Evolutionary conservation across 2,329 filamentous ascomycete genomes (phyloP), one percentile per base, ranked within the genome.

Genomic region (Alternaria dauci): DNA sequence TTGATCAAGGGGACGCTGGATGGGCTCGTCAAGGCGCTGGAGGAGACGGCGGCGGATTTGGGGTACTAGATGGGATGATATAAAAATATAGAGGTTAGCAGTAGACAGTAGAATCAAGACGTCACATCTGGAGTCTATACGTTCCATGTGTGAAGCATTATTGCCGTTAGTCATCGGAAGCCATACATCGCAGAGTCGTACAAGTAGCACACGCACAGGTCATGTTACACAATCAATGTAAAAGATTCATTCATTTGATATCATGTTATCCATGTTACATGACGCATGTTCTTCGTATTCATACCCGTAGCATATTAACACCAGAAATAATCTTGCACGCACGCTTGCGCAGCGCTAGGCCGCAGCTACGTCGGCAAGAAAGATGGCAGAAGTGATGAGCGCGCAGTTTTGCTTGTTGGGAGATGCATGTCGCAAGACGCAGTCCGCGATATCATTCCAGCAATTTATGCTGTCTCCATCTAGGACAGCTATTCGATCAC

Each of bases 11-110:
- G 54, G 2, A 61, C 54, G 16, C 7, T 61, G 11, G 54, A 61
- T 53, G 58, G 58, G 1, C 30, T 61, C 7, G 80, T 91, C 2
- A 81, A 80, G 66, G 86, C 85, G 5, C 84, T 91, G 72, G 83
- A 84, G 64, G 82, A 84, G 64, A 68, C 75, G 18, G 81, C 79
- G 1, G 63, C 44, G 14, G 76, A 78, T 58, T 58, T 78, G 59
- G 72, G 69, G 11, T 73, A 70, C 38, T 76, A 53, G 39, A 25
- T 9, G 9, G 8, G 30, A 4, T 11, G 32, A 8, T 8, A 26
- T 25, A 34, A 18, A 30, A 16, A 23, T 41, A 23, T 23, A 5
- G 18, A 41, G 11, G 18, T 5, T 34, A 14, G 28, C 8, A 48
- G 6, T 23, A 34, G 28, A 18, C 28, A 25, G 14, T 5, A 28